phyloP scores from a whole-genome alignment of 2,329 filamentous ascomycete species.

The Aureobasidium sp. region DNA sequence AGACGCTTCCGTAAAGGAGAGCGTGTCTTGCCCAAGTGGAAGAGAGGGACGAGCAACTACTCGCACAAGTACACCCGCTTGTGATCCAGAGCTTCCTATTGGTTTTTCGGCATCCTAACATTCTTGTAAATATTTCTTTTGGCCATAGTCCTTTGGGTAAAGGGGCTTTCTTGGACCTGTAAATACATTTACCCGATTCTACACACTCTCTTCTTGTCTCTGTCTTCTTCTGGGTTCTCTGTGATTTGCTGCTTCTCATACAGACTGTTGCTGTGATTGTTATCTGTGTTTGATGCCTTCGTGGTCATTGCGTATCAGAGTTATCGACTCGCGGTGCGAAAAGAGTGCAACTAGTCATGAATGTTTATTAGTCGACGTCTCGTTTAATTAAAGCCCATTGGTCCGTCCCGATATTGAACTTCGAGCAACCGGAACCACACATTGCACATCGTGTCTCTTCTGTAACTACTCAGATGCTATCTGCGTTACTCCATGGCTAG shows the following conservation, averaged over 20 bases:
- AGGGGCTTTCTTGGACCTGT: background rate
- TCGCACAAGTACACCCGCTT: slow-evolving; percentile 7
- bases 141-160: background rate
- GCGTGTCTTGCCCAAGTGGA: background rate
- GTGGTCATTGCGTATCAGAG: too few species aligned
- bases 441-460: too few species aligned
- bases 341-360: too few species aligned
- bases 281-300: too few species aligned
- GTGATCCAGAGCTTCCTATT: background rate
- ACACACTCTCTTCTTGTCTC: background rate
- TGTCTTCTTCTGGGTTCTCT: background rate
- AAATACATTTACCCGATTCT: background rate
- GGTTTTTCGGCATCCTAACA: background rate
- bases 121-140: slow-evolving; percentile 2
- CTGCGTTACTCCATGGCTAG: too few species aligned
- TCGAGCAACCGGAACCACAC: too few species aligned
- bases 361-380: too few species aligned
- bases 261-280: too few species aligned
- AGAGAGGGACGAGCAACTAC: background rate
- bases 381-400: too few species aligned
- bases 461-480: too few species aligned
- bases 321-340: too few species aligned
- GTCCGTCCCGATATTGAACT: too few species aligned
- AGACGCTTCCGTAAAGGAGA: background rate
- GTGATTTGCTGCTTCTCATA: background rate